These are phyloP conservation scores for Deuterostichococcus epilithicus DNA, from an alignment of 139 green algal species.

Conservation along the genomic window DNA sequence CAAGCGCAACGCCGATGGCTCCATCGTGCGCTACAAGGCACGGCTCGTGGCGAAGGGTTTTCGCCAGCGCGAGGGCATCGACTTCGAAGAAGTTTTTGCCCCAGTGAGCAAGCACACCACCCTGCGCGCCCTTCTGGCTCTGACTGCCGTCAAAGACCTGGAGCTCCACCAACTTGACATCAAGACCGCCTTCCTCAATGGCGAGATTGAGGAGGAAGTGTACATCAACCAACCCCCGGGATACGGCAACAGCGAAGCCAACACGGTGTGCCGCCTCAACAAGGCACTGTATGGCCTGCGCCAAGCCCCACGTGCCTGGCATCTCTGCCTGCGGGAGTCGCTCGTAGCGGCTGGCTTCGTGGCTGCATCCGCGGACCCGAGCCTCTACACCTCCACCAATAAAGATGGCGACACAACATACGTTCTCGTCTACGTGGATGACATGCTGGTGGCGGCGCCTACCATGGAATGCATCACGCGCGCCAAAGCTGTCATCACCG, in stretches of 20 bases:
- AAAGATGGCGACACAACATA: no score
- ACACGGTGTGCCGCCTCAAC: slow-evolving; percentile 11
- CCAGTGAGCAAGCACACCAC: slow-evolving; percentile 9
- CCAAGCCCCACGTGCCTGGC: slow-evolving; percentile 43
- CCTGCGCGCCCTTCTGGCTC: slow-evolving; percentile 7
- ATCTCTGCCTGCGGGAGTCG: no score
- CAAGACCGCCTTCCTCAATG: slow-evolving; percentile 58
- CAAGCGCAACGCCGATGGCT: slow-evolving; percentile 27
- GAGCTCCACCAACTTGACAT: slow-evolving; percentile 50
- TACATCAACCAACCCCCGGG: slow-evolving; percentile 15
- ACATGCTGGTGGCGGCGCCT: no score
- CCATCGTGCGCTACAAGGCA: slow-evolving; percentile 49
- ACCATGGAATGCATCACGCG: no score
- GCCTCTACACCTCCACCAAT: no score
- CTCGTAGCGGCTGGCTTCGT: no score
- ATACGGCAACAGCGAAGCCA: no score
- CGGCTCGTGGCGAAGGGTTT: slow-evolving; percentile 52
- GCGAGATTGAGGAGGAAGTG: slow-evolving; percentile 33
- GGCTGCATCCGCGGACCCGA: slow-evolving; percentile 3
- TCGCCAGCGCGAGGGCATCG: slow-evolving; percentile 32
- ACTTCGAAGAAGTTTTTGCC: slow-evolving; percentile 48
- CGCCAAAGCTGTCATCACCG: no score
- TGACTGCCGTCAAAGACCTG: slow-evolving; percentile 23
- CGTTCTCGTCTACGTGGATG: no score
- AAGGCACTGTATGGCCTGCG: slow-evolving; percentile 46